Evolutionary conservation across 2,329 filamentous ascomycete genomes (phyloP), one percentile per base, ranked within the genome.

Genomic region (Thielaviopsis ethacetica): DNA sequence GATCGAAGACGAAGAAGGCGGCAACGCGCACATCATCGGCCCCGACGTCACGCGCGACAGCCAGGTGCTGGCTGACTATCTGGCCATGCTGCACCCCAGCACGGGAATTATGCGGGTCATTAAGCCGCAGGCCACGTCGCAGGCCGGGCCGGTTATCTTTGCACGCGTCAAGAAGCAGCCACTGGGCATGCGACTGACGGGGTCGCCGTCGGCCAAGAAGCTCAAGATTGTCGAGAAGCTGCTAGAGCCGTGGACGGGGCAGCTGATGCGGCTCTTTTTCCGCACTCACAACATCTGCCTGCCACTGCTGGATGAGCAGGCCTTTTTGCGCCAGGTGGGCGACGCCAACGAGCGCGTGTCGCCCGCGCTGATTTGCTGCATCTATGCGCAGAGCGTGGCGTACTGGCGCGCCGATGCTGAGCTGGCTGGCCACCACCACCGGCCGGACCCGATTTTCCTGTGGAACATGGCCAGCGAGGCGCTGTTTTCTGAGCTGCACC

Each of bases 401-500:
- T 82, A 79, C 64, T 84, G 81, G 81, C 72, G 73, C 26, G 73
- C 74, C 57, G 75, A 74, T 0, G 71, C 71, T 0, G 67, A 71
- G 3, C 65, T 77, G 2, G 68, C 70, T 4, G 68, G 68, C 5
- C 73, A 77, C 60, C 73, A 75, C 4, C 73, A 75, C 4, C 72
- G 76, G 54, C 80, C 81, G 0, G 80, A 84, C 64, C 72, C 74
- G 49, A 75, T 79, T 52, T 84, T 81, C 65, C 76, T 80, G 9
- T 82, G 82, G 74, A 84, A 84, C 60, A 73, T 82, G 60, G 80
- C 80, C 6, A 79, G 76, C 21, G 78, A 79, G 57, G 79, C 80
- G 1, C 70, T 82, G 2, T 80, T 82, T 62, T 79, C 76, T 0
- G 80, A 84, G 60, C 75, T 83, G 6, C 75, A 80, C 55, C 73